Evolutionary conservation across 495 filamentous ascomycete species (phyloP).

Genomic region (Podospora appendiculata): DNA sequence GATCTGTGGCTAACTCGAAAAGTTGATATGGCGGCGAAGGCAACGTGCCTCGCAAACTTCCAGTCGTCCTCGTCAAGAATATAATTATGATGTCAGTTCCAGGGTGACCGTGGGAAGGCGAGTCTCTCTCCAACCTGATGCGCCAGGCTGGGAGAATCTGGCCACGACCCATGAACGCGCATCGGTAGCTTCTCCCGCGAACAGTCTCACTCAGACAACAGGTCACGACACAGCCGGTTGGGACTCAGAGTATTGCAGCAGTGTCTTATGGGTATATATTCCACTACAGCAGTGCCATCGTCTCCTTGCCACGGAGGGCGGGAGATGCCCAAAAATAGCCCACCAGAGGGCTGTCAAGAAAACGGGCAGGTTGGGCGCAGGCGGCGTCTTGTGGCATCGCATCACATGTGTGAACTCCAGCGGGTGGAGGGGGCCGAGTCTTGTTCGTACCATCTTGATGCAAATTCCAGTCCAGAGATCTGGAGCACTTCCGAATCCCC

Average conservation of each 20-base stretch:
- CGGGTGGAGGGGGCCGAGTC: constrained; percentile 6
- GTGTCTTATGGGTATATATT: constrained; percentile 1
- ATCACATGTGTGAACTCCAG: constrained; percentile 5
- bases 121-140: no score
- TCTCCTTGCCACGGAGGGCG: neutral
- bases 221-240: no score
- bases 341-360: neutral
- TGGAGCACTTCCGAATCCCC: constrained; percentile 32
- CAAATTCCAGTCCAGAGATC: constrained; percentile 29
- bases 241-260: neutral
- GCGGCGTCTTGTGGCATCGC: constrained; percentile 7
- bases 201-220: neutral
- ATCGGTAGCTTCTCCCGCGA: neutral
- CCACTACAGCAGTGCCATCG: neutral
- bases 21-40: no score
- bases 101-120: no score
- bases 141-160: no score
- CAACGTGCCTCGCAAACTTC: no score
- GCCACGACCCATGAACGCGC: neutral
- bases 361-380: neutral
- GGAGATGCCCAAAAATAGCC: neutral
- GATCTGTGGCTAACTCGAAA: no score
- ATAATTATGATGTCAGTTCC: no score
- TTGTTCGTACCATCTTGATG: constrained; percentile 21
- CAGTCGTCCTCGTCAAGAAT: no score